Evolutionary conservation across 768 basidiomycete genomes (phyloP), one percentile per base, ranked within the genome.

Genomic region (Hericium erinaceus): DNA sequence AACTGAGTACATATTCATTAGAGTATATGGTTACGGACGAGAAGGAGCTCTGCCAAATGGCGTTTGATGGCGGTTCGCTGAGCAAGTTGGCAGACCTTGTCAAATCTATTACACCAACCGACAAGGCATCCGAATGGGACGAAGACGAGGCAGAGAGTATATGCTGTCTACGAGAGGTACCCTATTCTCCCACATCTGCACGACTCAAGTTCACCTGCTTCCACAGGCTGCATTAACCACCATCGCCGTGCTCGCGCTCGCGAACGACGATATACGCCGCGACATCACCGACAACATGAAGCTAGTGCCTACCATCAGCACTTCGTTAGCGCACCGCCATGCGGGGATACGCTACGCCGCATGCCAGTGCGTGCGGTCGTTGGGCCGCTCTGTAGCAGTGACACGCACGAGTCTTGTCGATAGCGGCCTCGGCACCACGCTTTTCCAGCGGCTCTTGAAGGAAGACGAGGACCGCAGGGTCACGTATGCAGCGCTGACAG

Each of bases 341-440:
- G 74, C 84, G 15, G 90, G 89, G 1, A 85, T 95, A 3, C 82
- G 93, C 6, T 90, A 89, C 48, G 91, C 90, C 0, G 89, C 90
- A 0, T 93, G 91, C 64, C 94, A 95, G 64, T 88, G 87, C 61
- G 78, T 92, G 1, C 76, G 94, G 15, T 87, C 89, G 0, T 75
- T 98, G 40, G 83, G 84, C 41, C 80, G 95, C 22, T 85, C 84
- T 8, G 84, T 95, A 2, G 80, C 84, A 0, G 86, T 93, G 10
- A 74, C 95, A 33, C 75, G 92, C 33, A 97, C 94, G 38, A 91
- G 83, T 58, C 78, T 98, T 16, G 81, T 92, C 3, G 94, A 98
- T 64, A 83, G 80, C 37, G 89, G 87, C 1, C 73, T 95, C 3
- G 92, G 90, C 0, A 73, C 85, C 67, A 77, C 80, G 9, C 76